These are phyloP conservation scores for Pichia nanzhaoensis DNA, from an alignment of 805 yeast species.

Conservation along the genomic window DNA sequence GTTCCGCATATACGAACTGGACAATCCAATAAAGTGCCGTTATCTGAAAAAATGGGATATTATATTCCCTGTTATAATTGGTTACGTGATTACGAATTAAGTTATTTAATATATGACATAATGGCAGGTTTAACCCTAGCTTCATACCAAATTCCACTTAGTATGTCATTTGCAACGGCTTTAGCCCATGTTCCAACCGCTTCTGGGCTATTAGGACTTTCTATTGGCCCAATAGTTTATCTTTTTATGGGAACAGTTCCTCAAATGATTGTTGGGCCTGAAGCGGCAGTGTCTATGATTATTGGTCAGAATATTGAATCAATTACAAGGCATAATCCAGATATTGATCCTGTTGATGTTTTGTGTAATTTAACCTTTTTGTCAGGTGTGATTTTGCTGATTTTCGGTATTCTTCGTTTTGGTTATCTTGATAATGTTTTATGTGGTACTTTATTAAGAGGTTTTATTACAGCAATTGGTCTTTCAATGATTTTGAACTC, in stretches of 20 bases:
- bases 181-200: slow-evolving; percentile 79
- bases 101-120: slow-evolving; percentile 49
- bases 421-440: slow-evolving; percentile 81
- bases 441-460: slow-evolving; percentile 69
- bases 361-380: slow-evolving; percentile 65
- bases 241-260: slow-evolving; percentile 81
- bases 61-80: slow-evolving; percentile 64
- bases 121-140: slow-evolving; percentile 85
- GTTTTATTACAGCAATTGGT: slow-evolving; percentile 84
- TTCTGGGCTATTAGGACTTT: slow-evolving; percentile 70
- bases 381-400: slow-evolving; percentile 66
- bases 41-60: slow-evolving; percentile 40
- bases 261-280: slow-evolving; percentile 86
- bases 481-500: slow-evolving; percentile 77
- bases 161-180: slow-evolving; percentile 74
- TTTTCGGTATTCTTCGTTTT: slow-evolving; percentile 72
- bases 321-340: slow-evolving; percentile 36
- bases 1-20: slow-evolving; percentile 3
- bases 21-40: slow-evolving; percentile 3
- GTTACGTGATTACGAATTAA: slow-evolving; percentile 45
- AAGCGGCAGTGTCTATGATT: slow-evolving; percentile 78
- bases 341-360: slow-evolving; percentile 44
- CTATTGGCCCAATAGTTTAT: slow-evolving; percentile 73
- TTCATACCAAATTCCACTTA: slow-evolving; percentile 84
- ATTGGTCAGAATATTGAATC: slow-evolving; percentile 73